These are phyloP conservation scores for Scalesia atractyloides DNA, from an alignment of 129 eudicot species.

Conservation along the genomic window DNA sequence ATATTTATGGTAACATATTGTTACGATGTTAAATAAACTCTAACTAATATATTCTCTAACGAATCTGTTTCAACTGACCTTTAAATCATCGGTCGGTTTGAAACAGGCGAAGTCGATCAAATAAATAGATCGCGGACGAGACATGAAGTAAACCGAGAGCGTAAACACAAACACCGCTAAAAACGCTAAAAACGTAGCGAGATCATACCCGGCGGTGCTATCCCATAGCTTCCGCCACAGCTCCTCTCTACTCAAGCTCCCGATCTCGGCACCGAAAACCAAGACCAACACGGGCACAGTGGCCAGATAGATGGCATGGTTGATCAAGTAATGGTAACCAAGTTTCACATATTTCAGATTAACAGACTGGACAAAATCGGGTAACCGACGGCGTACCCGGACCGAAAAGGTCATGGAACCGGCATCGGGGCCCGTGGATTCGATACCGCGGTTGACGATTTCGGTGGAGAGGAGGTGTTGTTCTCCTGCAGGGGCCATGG, in stretches of 20 bases:
- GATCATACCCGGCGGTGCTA: conserved; percentile 61
- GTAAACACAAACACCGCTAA: conserved; percentile 69
- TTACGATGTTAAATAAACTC: too few relatives aligned
- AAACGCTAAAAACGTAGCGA: conserved; percentile 71
- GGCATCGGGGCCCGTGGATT: conserved; percentile 72
- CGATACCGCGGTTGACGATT: conserved; percentile 75
- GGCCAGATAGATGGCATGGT: conserved; percentile 77
- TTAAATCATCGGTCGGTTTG: conserved; percentile 78
- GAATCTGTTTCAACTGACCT: conserved; percentile 44
- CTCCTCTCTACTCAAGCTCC: conserved; percentile 72
- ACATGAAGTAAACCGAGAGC: conserved; percentile 76
- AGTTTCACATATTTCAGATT: conserved; percentile 82
- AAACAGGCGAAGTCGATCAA: conserved; percentile 93
- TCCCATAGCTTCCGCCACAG: conserved; percentile 79
- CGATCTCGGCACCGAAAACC: conserved; percentile 77
- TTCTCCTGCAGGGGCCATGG: conserved; percentile 53
- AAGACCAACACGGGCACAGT: conserved; percentile 70
- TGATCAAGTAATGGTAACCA: conserved; percentile 89
- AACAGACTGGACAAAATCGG: conserved; percentile 84
- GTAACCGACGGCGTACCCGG: conserved; percentile 71
- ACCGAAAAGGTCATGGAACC: conserved; percentile 88
- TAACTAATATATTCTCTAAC: too few relatives aligned
- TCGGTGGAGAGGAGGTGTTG: conserved; percentile 87
- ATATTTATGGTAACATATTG: too few relatives aligned
- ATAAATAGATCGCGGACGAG: conserved; percentile 72